Conservation (phyloP, 352 stramenopile species). For the Pythium folliculosum region DNA sequence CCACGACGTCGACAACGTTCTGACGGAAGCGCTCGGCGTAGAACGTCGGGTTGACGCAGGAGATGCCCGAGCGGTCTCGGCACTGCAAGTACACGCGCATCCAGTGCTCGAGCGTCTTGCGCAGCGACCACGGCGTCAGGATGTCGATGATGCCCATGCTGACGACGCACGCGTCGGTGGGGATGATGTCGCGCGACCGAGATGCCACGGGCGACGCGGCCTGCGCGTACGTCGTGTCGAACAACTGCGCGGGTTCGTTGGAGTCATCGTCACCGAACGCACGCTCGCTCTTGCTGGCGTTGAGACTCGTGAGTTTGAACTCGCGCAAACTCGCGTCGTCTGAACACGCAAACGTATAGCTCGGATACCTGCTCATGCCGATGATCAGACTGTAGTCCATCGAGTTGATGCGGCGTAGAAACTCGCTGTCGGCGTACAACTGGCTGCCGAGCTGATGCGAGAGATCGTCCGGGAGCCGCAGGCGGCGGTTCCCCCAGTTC, state of each 20-base stretch:
- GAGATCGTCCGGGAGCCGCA: slow-evolving; percentile 71
- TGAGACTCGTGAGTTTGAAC: slow-evolving; percentile 16
- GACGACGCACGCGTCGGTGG: slow-evolving; percentile 73
- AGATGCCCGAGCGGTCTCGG: slow-evolving; percentile 77
- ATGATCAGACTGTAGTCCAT: slow-evolving; percentile 98
- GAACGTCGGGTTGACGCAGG: slow-evolving; percentile 74
- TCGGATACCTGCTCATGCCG: slow-evolving; percentile 72
- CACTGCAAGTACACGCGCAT: slow-evolving; percentile 80
- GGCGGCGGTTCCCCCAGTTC: slow-evolving; percentile 81
- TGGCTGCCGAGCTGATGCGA: slow-evolving; percentile 79
- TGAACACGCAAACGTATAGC: slow-evolving; percentile 24
- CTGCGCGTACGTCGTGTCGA: slow-evolving; percentile 54
- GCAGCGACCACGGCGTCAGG: slow-evolving; percentile 93
- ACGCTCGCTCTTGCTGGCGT: slow-evolving; percentile 15
- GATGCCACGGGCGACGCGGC: slow-evolving; percentile 44
- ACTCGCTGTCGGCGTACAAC: slow-evolving; percentile 91
- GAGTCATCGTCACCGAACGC: slow-evolving; percentile 22
- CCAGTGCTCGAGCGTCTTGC: slow-evolving; percentile 92
- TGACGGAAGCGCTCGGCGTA: slow-evolving; percentile 86
- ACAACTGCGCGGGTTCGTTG: slow-evolving; percentile 31
- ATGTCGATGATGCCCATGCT: slow-evolving; percentile 99
- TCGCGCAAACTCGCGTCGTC: slow-evolving; percentile 22
- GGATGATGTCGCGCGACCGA: slow-evolving; percentile 40
- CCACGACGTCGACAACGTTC: slow-evolving; percentile 83
- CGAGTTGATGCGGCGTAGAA: slow-evolving; percentile 94